Percentiles rank a stretch among this genome's conserved stretches.
phyloP scores from a whole-genome alignment of 2,329 filamentous ascomycete species.

The Clonostachys solani region DNA sequence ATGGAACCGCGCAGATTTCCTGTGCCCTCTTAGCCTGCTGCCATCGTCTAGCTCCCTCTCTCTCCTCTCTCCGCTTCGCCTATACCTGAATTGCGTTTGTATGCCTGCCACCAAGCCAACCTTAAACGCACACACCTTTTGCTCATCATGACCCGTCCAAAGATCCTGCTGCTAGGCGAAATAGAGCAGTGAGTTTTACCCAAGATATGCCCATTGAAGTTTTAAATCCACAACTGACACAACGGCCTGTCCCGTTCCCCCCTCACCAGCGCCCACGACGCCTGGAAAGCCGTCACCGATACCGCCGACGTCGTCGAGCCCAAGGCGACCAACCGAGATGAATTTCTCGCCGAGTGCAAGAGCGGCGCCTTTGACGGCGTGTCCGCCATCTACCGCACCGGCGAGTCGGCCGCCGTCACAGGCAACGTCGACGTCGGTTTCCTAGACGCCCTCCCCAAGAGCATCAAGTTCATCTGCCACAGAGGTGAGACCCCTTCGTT shows the following conservation, averaged over 20 bases:
- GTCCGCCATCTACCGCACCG: constrained; percentile 66
- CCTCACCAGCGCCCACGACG: constrained; percentile 53
- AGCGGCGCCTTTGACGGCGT: constrained; percentile 64
- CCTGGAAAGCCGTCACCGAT: constrained; percentile 57
- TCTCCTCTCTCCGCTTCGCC: too few relatives aligned
- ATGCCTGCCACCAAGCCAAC: background rate
- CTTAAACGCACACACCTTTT: background rate
- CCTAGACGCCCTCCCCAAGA: constrained; percentile 50
- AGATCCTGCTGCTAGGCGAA: constrained; percentile 31
- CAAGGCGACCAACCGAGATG: constrained; percentile 53
- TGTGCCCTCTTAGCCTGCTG: background rate
- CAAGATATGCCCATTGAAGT: background rate
- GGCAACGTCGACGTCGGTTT: constrained; percentile 69
- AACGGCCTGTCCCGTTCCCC: background rate
- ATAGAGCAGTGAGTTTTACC: constrained; percentile 28
- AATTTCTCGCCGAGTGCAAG: constrained; percentile 66
- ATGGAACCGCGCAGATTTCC: too few relatives aligned
- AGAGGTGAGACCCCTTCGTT: constrained; percentile 37
- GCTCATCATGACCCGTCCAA: constrained; percentile 9
- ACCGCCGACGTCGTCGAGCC: constrained; percentile 64
- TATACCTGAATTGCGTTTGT: too few relatives aligned
- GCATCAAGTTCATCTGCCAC: constrained; percentile 54
- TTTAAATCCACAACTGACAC: background rate
- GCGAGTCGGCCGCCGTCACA: constrained; percentile 58
- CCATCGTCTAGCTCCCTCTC: background rate